A percentile compares a stretch with the other conserved stretches of the same genome.
phyloP scores from a whole-genome alignment of 192 early-diverging fungal species.

The Backusella psychrophila region DNA sequence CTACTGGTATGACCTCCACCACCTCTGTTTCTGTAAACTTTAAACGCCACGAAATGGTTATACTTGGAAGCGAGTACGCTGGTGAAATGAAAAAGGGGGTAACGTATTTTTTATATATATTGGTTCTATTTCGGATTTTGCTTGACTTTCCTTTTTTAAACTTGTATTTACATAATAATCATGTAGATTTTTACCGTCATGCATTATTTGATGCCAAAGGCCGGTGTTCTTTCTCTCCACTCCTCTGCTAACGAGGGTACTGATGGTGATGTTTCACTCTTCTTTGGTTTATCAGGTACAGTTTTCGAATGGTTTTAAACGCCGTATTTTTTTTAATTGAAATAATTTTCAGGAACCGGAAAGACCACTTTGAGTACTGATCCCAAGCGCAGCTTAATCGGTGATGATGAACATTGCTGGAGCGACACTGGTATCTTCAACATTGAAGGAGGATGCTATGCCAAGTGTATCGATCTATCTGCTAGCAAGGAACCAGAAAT shows the following conservation, averaged over 20 bases:
- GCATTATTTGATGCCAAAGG: conserved; percentile 99
- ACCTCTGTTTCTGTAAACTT: conserved; percentile 95
- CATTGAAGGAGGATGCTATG: conserved; percentile 99
- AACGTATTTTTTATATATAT: conserved; percentile 29
- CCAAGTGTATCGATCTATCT: conserved; percentile 93
- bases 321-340: background rate
- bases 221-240: conserved; percentile 84
- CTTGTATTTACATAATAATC: background rate
- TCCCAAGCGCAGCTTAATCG: conserved; percentile 86
- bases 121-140: background rate
- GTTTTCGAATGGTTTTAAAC: background rate
- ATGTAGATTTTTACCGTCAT: conserved; percentile 86
- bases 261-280: conserved; percentile 90
- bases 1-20: conserved; percentile 93
- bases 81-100: conserved; percentile 27
- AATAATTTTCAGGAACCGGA: conserved; percentile 57
- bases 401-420: conserved; percentile 99
- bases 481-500: conserved; percentile 98
- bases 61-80: conserved; percentile 91
- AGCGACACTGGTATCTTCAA: conserved; percentile 94
- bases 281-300: conserved; percentile 92
- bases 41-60: conserved; percentile 92
- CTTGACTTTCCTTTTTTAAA: background rate
- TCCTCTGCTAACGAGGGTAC: conserved; percentile 93
- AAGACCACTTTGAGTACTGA: conserved; percentile 98